Evolutionary conservation across 192 early-diverging fungal species (phyloP).

Genomic region (Pilaira anomala): DNA sequence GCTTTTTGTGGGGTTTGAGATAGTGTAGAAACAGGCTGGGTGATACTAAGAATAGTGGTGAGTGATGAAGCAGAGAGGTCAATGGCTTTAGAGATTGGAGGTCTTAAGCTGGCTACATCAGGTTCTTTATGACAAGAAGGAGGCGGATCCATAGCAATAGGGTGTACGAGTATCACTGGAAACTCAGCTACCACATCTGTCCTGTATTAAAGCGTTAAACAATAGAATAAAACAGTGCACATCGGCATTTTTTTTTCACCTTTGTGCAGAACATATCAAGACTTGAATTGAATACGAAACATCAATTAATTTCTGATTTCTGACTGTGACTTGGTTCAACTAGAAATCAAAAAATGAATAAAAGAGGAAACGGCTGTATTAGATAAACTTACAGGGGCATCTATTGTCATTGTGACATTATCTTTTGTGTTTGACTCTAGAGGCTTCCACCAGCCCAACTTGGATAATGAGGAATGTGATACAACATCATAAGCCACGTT

Average conservation of each 20-base stretch:
- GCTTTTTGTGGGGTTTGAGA: too few species aligned
- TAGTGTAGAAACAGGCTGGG: too few species aligned
- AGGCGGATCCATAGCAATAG: conserved; percentile 20
- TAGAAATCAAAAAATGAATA: background rate
- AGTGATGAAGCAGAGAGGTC: too few species aligned
- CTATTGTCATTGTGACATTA: conserved; percentile 7
- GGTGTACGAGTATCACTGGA: conserved; percentile 17
- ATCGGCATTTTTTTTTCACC: conserved; percentile 6
- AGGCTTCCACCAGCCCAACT: conserved; percentile 26
- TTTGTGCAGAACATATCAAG: conserved; percentile 1
- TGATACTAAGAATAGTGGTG: too few species aligned
- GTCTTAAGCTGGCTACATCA: too few species aligned
- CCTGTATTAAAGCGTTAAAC: too few species aligned
- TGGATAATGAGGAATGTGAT: background rate
- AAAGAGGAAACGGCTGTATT: background rate
- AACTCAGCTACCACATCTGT: conserved; percentile 13
- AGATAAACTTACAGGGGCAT: conserved; percentile 16
- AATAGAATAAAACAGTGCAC: too few species aligned
- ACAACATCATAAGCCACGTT: conserved; percentile 6
- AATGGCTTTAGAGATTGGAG: too few species aligned
- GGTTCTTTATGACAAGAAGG: background rate
- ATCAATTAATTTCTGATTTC: conserved; percentile 8
- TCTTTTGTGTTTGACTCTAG: background rate
- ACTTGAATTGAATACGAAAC: conserved; percentile 11
- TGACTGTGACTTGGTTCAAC: conserved; percentile 4